These are phyloP conservation scores for Diaporthe sp. DNA, from an alignment of 2,329 filamentous ascomycete species.

Conservation along the genomic window DNA sequence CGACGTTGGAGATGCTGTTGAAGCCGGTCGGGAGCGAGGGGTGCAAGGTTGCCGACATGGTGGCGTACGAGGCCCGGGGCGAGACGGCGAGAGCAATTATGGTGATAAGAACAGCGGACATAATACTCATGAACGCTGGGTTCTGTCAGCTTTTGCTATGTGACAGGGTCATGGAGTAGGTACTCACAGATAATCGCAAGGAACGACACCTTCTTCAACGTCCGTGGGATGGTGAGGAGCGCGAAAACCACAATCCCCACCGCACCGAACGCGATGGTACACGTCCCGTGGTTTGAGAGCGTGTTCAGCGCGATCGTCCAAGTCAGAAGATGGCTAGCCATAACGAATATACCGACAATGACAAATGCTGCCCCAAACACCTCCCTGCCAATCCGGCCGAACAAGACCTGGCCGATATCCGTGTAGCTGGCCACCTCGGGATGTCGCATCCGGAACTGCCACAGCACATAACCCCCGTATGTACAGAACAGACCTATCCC, in stretches of 20 bases:
- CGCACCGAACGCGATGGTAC: constrained; percentile 56
- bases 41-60: constrained; percentile 32
- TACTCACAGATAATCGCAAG: neutral
- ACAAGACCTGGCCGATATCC: constrained; percentile 72
- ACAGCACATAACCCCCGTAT: constrained; percentile 52
- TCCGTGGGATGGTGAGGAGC: constrained; percentile 56
- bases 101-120: constrained; percentile 2
- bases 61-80: neutral
- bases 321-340: constrained; percentile 76
- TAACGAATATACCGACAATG: constrained; percentile 74
- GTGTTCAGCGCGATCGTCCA: constrained; percentile 76
- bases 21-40: constrained; percentile 65
- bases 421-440: constrained; percentile 73
- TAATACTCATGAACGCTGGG: neutral
- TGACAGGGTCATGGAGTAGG: neutral
- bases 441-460: constrained; percentile 56
- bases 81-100: constrained; percentile 6
- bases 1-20: constrained; percentile 72
- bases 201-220: constrained; percentile 43
- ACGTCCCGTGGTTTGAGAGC: constrained; percentile 65
- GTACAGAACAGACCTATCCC: constrained; percentile 49
- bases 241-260: constrained; percentile 58
- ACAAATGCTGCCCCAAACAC: constrained; percentile 69
- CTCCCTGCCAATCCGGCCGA: constrained; percentile 69
- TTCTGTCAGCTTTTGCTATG: neutral